Evolutionary conservation across 495 filamentous ascomycete genomes (phyloP), one percentile per base, ranked within the genome.

Genomic region (Hypoxylon cercidicola): DNA sequence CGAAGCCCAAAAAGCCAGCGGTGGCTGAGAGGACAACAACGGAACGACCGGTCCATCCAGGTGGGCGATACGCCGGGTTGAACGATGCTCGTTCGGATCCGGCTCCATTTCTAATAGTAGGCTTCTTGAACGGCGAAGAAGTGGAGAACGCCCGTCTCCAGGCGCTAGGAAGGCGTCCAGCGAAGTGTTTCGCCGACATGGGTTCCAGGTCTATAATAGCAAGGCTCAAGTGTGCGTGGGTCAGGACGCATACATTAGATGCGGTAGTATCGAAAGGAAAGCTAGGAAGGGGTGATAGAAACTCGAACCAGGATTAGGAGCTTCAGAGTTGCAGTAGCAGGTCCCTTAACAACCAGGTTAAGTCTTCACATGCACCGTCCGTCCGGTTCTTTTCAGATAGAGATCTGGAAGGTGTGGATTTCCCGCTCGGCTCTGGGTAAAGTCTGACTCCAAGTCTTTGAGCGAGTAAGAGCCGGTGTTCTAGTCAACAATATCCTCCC

Each of bases 1-100:
- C 77, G 72, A 77, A 81, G 2, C 79, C 78, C 15, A 77, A 39
- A n/a, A 80, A 16, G 12, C 78, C 76, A 25, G 82, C 77, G 1
- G 74, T 72, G 15, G 74, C 71, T 45, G 78, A 76, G 46, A 83
- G 56, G 21, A 70, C 73, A 46, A 80, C 64, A 7, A 81, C 72
- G 1, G 72, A 72, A 43, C 74, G 69, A 7, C 74, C 64, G 4
- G 60, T 68, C 69, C 69, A 74, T 59, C 45, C 43, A 28, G 39
- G 47, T n/a, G 58, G 34, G 9, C 46, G 32, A 15, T 18, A 23
- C 10, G 46, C 52, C 52, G 56, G 50, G 23, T 62, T 58, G 30
- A 51, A 37, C 62, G 56, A 58, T 20, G 23, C 47, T 34, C 52
- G 51, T 58, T 39, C 52, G 13, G 53, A 40, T 10, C 35, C 54